Evolutionary conservation across 2,329 filamentous ascomycete genomes (phyloP).

Genomic region (Stromatinia cepivora): DNA sequence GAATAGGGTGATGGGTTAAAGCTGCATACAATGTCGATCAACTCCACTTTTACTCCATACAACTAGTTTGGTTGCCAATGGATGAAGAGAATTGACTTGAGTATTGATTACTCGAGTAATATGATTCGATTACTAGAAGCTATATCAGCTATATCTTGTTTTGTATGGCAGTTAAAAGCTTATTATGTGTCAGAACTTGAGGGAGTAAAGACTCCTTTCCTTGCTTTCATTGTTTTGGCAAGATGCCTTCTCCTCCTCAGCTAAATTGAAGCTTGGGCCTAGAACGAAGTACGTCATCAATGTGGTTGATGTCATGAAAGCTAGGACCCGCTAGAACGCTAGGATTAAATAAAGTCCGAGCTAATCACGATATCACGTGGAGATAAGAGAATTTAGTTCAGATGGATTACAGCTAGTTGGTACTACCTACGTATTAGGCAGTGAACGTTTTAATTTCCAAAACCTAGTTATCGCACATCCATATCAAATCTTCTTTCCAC

Average conservation of each 20-base stretch:
- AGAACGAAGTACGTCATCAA: conserved; percentile 5
- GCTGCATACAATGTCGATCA: conserved; percentile 17
- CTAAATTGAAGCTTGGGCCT: background rate
- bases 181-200: conserved; percentile 11
- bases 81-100: background rate
- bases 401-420: background rate
- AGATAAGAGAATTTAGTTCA: background rate
- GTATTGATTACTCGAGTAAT: background rate
- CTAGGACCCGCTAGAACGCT: background rate
- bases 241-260: background rate
- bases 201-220: background rate
- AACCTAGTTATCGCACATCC: background rate
- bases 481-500: background rate
- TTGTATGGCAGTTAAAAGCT: background rate
- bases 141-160: background rate
- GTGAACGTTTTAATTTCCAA: background rate
- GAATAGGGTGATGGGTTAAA: conserved; percentile 20
- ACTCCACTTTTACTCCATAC: conserved; percentile 2
- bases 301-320: background rate
- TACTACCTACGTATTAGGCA: background rate
- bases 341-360: background rate
- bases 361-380: background rate
- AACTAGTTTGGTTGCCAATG: background rate
- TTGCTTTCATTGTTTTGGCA: conserved; percentile 3
- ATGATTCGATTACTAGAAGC: background rate